Conservation (phyloP, 176 grass and related monocot genomes). For the Puya raimondii region DNA sequence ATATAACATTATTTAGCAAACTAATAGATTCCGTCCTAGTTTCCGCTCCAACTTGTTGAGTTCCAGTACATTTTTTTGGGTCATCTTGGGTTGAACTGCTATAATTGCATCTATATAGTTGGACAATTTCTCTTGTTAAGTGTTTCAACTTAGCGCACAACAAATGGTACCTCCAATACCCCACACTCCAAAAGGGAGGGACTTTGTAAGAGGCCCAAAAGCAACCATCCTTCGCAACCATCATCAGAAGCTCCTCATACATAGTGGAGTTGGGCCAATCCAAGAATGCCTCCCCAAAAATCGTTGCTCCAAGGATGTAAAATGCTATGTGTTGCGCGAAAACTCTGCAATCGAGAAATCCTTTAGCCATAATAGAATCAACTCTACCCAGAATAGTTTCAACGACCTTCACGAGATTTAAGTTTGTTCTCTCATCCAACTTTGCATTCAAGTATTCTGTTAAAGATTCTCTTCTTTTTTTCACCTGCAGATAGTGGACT, state of each 20-base stretch:
- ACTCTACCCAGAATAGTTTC: slow-evolving; percentile 36
- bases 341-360: slow-evolving; percentile 46
- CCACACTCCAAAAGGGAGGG: slow-evolving; percentile 67
- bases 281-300: slow-evolving; percentile 76
- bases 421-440: slow-evolving; percentile 9
- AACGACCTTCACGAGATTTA: slow-evolving; percentile 46
- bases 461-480: slow-evolving; percentile 63
- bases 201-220: slow-evolving; percentile 86
- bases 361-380: slow-evolving; percentile 29
- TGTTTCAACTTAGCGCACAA: slow-evolving; percentile 45
- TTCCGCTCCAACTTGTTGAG: slow-evolving; percentile 19
- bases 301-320: slow-evolving; percentile 52
- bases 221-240: slow-evolving; percentile 68
- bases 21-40: slow-evolving; percentile 10
- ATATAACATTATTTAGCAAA: slow-evolving; percentile 22
- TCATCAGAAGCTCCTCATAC: slow-evolving; percentile 79
- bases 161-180: slow-evolving; percentile 61
- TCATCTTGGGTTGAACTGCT: slow-evolving; percentile 21
- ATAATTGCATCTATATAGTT: slow-evolving; percentile 26
- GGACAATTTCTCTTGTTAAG: slow-evolving; percentile 53
- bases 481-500: slow-evolving; percentile 42
- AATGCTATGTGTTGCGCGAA: slow-evolving; percentile 65
- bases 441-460: slow-evolving; percentile 58
- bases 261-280: slow-evolving; percentile 55
- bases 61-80: slow-evolving; percentile 17